Evolutionary conservation across 106 monocot species (phyloP).

Genomic region (Phalaenopsis aphrodite): DNA sequence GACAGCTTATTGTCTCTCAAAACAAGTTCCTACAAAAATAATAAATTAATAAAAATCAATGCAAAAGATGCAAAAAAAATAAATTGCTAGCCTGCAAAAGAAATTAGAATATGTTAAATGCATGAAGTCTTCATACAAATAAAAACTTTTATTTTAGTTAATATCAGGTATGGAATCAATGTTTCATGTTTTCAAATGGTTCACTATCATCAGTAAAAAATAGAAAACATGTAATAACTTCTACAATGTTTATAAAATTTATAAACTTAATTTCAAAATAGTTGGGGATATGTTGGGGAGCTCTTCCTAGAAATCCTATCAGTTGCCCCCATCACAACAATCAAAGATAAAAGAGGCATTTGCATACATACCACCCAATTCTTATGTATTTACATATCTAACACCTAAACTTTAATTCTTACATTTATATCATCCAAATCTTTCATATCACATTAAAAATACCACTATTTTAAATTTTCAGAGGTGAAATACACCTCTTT

Average conservation of each 20-base stretch:
- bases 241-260: not conserved
- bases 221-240: not conserved
- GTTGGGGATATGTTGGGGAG: no score
- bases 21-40: conserved; percentile 62
- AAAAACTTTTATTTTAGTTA: not conserved
- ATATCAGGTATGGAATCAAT: not conserved
- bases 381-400: no score
- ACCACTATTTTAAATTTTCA: no score
- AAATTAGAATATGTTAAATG: not conserved
- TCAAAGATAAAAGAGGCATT: not conserved
- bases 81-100: not conserved
- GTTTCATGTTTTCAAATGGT: not conserved
- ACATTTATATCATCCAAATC: no score
- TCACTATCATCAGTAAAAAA: not conserved
- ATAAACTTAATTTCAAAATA: not conserved
- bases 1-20: conserved; percentile 85
- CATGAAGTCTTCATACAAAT: not conserved
- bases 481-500: no score
- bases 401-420: no score
- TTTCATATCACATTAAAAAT: no score
- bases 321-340: not conserved
- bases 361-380: no score
- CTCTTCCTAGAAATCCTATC: not conserved
- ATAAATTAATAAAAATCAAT: not conserved
- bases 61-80: not conserved